Base-by-base conservation (phyloP, 345 rosid species). In the Xanthoceras sorbifolium region DNA sequence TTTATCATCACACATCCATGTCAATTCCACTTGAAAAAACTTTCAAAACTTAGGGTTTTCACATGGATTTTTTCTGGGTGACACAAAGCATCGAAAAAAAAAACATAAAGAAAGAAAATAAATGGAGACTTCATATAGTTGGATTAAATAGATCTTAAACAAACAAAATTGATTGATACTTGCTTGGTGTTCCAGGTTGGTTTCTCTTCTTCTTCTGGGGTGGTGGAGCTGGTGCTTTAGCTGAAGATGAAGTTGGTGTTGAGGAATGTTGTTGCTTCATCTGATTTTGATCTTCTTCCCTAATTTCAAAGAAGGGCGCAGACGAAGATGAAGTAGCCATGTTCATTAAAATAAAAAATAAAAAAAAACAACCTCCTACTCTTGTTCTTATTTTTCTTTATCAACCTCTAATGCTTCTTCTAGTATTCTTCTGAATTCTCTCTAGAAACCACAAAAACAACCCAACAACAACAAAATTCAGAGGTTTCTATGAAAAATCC, bases 141-240 rank as follows among this genome's bases (percentile, higher is more conserved):
- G 17, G 32, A 0, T 15, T 48, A 9, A 28, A 54, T 63, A 69
- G 64, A 71, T 76, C 77, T 70, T 73, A 42, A 17, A 55, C 8
- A 29, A 15, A 69, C 44, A 81, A 84, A 77, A 73, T 81, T 73
- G 50, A 5, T 69, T 22, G 86, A 68, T 84, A 90, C 92, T 86
- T 90, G 86, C 97, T 85, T 82, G 97, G 92, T 71, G 85, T 86
- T 85, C 94, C 92, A 67, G 97, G 94, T 69, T 90, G 97, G 79
- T 91, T 91, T 85, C 97, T 82, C 77, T 77, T 88, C 79, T 86
- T 91, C 86, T 87, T 91, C 84, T 74, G 94, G 8, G 90, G 85
- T 66, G 85, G 90, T 59, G 82, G 83, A 29, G 82, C 77, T 44
- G 78, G 86, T 9, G 89, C 74, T 69, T 83, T 77, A 68, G 79